Conservation (phyloP, 2,329 filamentous ascomycete species). For the Sporothrix luriei region DNA sequence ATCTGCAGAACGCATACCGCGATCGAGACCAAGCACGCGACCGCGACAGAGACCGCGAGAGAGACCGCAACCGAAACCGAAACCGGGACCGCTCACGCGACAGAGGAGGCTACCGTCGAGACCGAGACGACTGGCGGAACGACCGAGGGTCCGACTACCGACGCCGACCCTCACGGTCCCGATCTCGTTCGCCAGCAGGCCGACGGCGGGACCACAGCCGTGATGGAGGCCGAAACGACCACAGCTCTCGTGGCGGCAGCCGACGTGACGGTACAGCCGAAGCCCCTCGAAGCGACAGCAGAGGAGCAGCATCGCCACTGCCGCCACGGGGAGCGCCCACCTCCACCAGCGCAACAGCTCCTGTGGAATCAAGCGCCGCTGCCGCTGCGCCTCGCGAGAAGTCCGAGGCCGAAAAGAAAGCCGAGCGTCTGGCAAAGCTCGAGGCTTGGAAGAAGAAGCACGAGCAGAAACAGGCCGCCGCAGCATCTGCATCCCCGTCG, state of each 20-base stretch:
- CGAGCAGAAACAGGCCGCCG: conserved; percentile 66
- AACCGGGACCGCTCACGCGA: conserved; percentile 59
- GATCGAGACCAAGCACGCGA: conserved; percentile 55
- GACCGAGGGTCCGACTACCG: conserved; percentile 49
- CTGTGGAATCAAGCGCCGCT: neutral
- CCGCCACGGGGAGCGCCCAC: neutral
- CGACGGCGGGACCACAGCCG: conserved; percentile 64
- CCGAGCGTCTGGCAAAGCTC: conserved; percentile 76
- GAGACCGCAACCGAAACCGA: conserved; percentile 43
- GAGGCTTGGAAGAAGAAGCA: conserved; percentile 93
- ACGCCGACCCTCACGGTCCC: conserved; percentile 65
- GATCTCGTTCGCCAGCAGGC: conserved; percentile 60
- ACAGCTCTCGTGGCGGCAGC: conserved; percentile 65
- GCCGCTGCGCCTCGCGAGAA: conserved; percentile 47
- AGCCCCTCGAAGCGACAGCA: conserved; percentile 50
- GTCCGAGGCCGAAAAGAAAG: conserved; percentile 74
- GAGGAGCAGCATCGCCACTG: conserved; percentile 3
- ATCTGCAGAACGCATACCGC: conserved; percentile 60
- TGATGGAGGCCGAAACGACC: conserved; percentile 52
- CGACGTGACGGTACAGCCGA: conserved; percentile 72
- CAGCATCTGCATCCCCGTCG: conserved; percentile 49
- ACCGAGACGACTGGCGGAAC: conserved; percentile 59
- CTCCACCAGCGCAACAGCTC: neutral
- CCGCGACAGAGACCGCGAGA: conserved; percentile 32
- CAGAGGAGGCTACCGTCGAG: conserved; percentile 68